These are phyloP conservation scores for Flaveria brownii DNA, from an alignment of 129 eudicot genomes.

Conservation along the genomic window DNA sequence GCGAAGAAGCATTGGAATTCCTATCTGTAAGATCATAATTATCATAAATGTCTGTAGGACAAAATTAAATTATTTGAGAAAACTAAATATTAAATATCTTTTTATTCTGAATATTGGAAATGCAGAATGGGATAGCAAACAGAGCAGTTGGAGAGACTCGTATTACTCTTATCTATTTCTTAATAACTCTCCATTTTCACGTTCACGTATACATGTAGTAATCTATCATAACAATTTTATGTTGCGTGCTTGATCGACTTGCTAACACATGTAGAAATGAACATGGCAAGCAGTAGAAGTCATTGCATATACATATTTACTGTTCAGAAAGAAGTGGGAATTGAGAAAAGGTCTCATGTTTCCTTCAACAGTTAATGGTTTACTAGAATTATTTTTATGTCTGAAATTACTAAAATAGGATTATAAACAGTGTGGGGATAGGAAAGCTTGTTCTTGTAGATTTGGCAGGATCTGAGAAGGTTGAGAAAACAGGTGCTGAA, in stretches of 20 bases:
- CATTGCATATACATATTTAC: constrained; percentile 78
- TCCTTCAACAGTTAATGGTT: not conserved
- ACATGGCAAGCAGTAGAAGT: constrained; percentile 89
- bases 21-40: constrained; percentile 60
- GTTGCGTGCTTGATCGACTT: constrained; percentile 4
- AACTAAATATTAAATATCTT: constrained; percentile 21
- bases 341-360: constrained; percentile 57
- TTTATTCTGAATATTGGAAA: constrained; percentile 28
- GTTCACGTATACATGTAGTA: constrained; percentile 15
- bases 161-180: constrained; percentile 39
- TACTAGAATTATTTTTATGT: constrained; percentile 16
- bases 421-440: constrained; percentile 47
- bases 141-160: constrained; percentile 99
- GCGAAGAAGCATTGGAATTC: constrained; percentile 62
- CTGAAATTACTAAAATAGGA: constrained; percentile 17
- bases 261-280: constrained; percentile 67
- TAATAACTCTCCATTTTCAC: constrained; percentile 10
- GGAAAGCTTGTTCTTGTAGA: constrained; percentile 92
- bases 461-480: constrained; percentile 96
- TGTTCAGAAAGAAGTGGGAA: constrained; percentile 51
- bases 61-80: constrained; percentile 6
- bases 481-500: constrained; percentile 89
- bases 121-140: constrained; percentile 84
- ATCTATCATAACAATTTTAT: not conserved
- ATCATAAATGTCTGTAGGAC: not conserved